Evolutionary conservation across 139 green algal genomes (phyloP), one percentile per base, ranked within the genome.

Genomic region (Trebouxia sp.): DNA sequence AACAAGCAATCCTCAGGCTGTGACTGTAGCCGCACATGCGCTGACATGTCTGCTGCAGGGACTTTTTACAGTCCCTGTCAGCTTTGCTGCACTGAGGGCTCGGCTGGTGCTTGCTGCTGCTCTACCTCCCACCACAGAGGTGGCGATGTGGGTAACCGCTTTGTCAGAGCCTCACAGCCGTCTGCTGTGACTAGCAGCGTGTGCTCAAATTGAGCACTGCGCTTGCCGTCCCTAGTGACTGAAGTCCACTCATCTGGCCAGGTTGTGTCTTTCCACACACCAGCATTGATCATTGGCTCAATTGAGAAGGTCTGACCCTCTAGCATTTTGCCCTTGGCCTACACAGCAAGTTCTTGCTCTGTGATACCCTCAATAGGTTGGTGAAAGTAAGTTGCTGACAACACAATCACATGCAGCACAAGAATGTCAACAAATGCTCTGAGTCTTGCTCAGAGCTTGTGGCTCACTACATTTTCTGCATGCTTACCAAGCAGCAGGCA

Each of bases 171-270:
- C 69, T 98, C 94, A 48, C 86, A 93, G 7, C 94, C 94, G 24
- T 76, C 82, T n/a, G 83, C 80, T 7, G 94, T 97, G 9, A 99
- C 93, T 8, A 98, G 10, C 45, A 99, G 50, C 32, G 87, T 92
- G 85, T 96, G 93, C 88, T 99, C 96, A 88, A 98, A 99, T 88
- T 99, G 96, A 12, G 96, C 96, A 47, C 87, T 94, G 37, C 90
- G 86, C 80, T 89, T 87, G 50, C 96, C 96, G 81, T 99, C 96
- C 58, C 87, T 80, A 12, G 97, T 99, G 3, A 93, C 91, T 0
- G 93, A 89, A 5, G 97, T 99, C 95, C 97, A 99, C 42, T 94
- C 94, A 72, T 99, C 97, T 0, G 97, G 97, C 97, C 97, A 99
- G 30, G 89, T 95, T 39, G 84, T 82, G 81, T 98, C 94, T 1